Conservation (phyloP, 2,329 filamentous ascomycete species). For the Trichoderma hamatum region DNA sequence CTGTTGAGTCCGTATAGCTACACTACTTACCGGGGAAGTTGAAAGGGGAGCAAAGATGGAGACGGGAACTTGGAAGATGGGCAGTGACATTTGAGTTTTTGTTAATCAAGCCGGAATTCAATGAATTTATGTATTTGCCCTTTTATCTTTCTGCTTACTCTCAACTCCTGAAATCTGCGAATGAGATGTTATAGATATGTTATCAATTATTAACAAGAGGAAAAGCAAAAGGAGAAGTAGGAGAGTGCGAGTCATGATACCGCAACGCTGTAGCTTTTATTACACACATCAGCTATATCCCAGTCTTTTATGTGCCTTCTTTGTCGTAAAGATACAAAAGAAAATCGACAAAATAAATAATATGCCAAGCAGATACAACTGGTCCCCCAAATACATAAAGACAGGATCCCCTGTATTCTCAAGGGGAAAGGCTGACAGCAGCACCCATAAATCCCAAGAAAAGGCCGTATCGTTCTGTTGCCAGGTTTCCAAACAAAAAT, state of each 20-base stretch:
- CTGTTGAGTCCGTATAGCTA: constrained; percentile 79
- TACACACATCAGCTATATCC: constrained; percentile 2
- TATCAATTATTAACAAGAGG: neutral
- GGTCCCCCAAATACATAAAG: neutral
- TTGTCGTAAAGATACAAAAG: constrained; percentile 6
- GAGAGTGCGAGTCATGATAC: neutral
- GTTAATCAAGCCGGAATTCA: neutral
- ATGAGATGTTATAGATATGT: neutral
- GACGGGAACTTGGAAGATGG: neutral
- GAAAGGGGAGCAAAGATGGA: constrained; percentile 31
- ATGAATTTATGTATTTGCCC: neutral
- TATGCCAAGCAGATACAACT: neutral
- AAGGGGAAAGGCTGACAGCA: neutral
- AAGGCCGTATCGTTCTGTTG: neutral
- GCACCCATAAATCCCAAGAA: neutral
- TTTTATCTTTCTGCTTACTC: neutral
- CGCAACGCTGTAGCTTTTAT: constrained; percentile 3
- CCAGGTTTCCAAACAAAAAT: neutral
- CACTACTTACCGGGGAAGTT: constrained; percentile 80
- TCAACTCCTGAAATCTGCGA: neutral
- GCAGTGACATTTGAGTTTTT: neutral
- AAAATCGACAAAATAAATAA: neutral
- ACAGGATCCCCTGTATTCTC: neutral
- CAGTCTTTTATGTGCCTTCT: neutral
- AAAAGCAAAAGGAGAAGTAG: neutral